Percentiles rank a stretch among this genome's conserved stretches.
phyloP scores from a whole-genome alignment of 495 filamentous ascomycete genomes.

The Clavariopsis aquatica region DNA sequence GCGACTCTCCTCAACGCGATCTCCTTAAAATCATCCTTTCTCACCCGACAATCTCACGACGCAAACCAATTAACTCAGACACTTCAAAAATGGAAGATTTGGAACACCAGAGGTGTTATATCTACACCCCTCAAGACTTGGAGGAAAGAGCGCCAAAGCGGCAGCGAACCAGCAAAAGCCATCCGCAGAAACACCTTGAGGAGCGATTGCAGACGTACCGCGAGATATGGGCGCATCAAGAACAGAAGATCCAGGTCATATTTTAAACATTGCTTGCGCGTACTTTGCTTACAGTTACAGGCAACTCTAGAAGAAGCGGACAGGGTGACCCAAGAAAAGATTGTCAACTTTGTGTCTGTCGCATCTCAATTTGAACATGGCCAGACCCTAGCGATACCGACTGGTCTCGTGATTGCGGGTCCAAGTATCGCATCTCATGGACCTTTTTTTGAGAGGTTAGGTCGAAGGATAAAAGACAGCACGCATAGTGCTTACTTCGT shows the following conservation, averaged over 20 bases:
- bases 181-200: constrained; percentile 37
- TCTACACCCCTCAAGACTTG: constrained; percentile 34
- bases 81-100: constrained; percentile 43
- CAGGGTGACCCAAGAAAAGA: constrained; percentile 59
- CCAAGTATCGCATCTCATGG: constrained; percentile 82
- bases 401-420: constrained; percentile 79
- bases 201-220: constrained; percentile 65
- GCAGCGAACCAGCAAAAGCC: constrained; percentile 29
- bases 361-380: constrained; percentile 30
- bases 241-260: constrained; percentile 66
- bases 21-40: neutral
- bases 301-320: constrained; percentile 66
- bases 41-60: neutral
- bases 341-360: constrained; percentile 62
- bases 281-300: constrained; percentile 42
- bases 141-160: constrained; percentile 39
- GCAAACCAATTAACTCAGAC: neutral
- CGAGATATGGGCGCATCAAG: constrained; percentile 66
- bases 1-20: constrained; percentile 6
- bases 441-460: constrained; percentile 69
- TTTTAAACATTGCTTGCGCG: constrained; percentile 16
- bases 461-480: constrained; percentile 52
- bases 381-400: constrained; percentile 59
- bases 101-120: constrained; percentile 46
- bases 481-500: constrained; percentile 59